These are phyloP conservation scores for Rhodotorula toruloides DNA, from an alignment of 768 basidiomycete species.

Conservation along the genomic window DNA sequence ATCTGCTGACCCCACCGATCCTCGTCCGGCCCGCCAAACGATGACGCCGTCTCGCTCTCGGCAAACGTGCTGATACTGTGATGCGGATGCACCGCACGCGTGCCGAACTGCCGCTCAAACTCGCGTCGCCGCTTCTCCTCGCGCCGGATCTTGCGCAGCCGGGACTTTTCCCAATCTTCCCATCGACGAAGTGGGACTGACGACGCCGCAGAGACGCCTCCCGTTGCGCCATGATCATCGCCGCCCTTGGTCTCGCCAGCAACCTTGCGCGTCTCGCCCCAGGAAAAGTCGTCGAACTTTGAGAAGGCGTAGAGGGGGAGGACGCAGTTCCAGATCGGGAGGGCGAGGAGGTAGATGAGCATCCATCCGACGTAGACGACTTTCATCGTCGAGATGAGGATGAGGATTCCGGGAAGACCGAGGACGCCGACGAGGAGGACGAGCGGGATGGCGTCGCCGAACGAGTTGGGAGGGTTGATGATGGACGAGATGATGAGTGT, in stretches of 20 bases:
- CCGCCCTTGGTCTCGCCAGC: slow-evolving; percentile 74
- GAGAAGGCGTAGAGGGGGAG: slow-evolving; percentile 79
- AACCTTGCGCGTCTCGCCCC: slow-evolving; percentile 99
- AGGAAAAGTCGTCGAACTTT: slow-evolving; percentile 99
- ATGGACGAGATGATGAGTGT: slow-evolving; percentile 76
- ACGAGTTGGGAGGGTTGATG: slow-evolving; percentile 70
- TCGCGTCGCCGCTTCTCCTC: slow-evolving; percentile 77
- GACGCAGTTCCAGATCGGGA: slow-evolving; percentile 94
- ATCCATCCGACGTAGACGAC: slow-evolving; percentile 97
- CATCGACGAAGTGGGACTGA: slow-evolving; percentile 90
- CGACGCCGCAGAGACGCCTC: slow-evolving; percentile 54
- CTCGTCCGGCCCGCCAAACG: slow-evolving; percentile 65
- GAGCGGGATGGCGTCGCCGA: slow-evolving; percentile 89
- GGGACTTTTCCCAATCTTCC: slow-evolving; percentile 98
- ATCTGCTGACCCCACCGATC: slow-evolving; percentile 95
- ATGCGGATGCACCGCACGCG: slow-evolving; percentile 41
- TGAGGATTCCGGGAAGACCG: slow-evolving; percentile 85
- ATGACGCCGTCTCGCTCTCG: slow-evolving; percentile 40
- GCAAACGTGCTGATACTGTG: slow-evolving; percentile 49
- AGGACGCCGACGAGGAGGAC: slow-evolving; percentile 83
- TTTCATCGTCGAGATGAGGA: slow-evolving; percentile 88
- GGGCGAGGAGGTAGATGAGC: slow-evolving; percentile 82
- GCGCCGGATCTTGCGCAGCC: slow-evolving; percentile 80
- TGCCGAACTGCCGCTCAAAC: slow-evolving; percentile 60
- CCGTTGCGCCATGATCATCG: slow-evolving; percentile 67